Evolutionary conservation across 2,329 filamentous ascomycete genomes (phyloP), one percentile per base, ranked within the genome.

Genomic region (Aspergillus flavus): DNA sequence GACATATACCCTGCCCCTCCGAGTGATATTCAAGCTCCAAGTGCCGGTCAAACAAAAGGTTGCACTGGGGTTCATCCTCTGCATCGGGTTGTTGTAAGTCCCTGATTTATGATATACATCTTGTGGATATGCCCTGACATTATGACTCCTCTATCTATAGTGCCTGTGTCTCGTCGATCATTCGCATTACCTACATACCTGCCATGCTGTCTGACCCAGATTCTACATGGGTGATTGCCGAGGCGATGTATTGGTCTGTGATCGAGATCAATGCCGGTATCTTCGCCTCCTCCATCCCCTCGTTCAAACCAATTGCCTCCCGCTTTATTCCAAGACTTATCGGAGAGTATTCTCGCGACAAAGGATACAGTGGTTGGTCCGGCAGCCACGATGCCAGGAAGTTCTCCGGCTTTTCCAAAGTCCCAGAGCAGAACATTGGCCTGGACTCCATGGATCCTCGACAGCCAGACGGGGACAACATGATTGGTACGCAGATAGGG

Each of bases 1-100:
- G 12, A 81, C 84, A n/a, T 83, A 85, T 41, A 70, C 83, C 0
- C 74, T 87, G 4, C 85, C 85, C 1, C 80, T 86, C 53, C 78
- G 78, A 26, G 81, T 80, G 3, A 77, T 85, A 10, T 74, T 80
- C 66, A 73, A 75, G 19, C 71, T 85, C 1, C 78, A 83, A 57
- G 75, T 87, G 43, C 81, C 83, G 1, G 65, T 68, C 12, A 81
- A 78, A 52, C 84, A 87, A 63, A 81, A 80, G 41, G 63, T 80
- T 19, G 78, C 81, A 3, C 73, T 87, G 6, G 76, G 78, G 1
- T 68, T 80, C 6, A 80, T 86, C 11, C 85, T 87, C 60, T 81
- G 79, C 11, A 73, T 84, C 19, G 85, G 85, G 23, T 76, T 85
- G 12, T 83, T 84, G 65, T 76, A 48, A 58, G 71, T 68, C n/a